Evolutionary conservation across 163 green algal genomes (phyloP), one percentile per base, ranked within the genome.

Genomic region (Scenedesmus sp.): DNA sequence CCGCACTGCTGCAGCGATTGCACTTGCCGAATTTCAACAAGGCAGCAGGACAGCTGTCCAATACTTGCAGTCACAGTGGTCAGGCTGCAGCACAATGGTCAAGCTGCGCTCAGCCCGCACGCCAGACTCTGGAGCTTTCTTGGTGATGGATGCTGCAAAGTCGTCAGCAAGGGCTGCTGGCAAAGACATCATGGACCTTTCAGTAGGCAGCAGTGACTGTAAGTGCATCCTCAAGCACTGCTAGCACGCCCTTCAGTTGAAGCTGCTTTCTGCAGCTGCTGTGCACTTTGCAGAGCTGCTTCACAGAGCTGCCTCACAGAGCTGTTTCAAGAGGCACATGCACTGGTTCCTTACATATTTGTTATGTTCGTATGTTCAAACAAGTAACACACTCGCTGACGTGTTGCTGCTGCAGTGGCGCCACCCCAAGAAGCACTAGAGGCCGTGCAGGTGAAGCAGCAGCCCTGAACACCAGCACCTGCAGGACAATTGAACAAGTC

Each of bases 91-190:
- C 65, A 76, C 30, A 37, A 76, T 76, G 65, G 65, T 76, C 65
- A 89, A 89, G 46, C 46, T 56, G 33, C 81, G 91, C 51, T 92
- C 86, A 44, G n/a, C 46, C 9, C 81, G 91, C 12, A 91, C 91
- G 13, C 91, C 91, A 3, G 86, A 86, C 12, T 56, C 68, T 18
- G 91, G 91, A 7, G 87, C 90, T 2, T 94, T 94, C 70, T 53
- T 93, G 22, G 37, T 92, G 13, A 93, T 94, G 92, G 87, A 93
- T 56, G 68, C 72, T 15, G 93, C 93, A 0, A 94, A 93, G 35
- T 24, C 43, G 20, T 16, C 81, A 89, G 35, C 82, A 73, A 33
- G 59, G 26, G 26, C n/a, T 35, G 44, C 92, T 82, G 20, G 53
- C 24, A 30, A 51, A 24, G 24, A 40, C 18, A 84, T 95, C 15